Percentiles rank a stretch among this genome's conserved stretches.
Evolutionary conservation across 306 rosid genomes (phyloP).

Genomic region (Fragaria vesca): DNA sequence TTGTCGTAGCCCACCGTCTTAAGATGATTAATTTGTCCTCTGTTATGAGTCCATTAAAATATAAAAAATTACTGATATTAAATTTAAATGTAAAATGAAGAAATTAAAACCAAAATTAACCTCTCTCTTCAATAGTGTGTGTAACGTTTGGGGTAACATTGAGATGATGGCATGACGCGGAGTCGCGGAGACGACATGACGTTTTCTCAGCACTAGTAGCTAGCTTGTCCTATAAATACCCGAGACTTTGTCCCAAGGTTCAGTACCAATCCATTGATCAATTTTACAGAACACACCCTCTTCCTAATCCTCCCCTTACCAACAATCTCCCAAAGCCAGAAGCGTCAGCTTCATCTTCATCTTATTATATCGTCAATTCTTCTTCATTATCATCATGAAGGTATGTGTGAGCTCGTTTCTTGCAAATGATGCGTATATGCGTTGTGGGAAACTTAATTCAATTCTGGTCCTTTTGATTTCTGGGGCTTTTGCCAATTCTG

Average conservation of each 20-base stretch:
- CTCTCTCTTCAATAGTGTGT: neutral
- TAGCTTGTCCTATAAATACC: neutral
- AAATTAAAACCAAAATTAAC: too few species aligned
- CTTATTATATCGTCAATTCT: neutral
- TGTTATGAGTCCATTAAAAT: too few species aligned
- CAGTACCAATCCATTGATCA: neutral
- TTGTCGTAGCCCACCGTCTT: too few species aligned
- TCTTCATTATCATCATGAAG: slow-evolving; percentile 9
- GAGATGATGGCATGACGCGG: neutral
- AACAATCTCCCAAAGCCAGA: neutral
- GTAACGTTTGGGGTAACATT: neutral
- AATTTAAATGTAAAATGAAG: neutral
- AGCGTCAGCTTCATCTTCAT: neutral
- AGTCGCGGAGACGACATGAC: neutral
- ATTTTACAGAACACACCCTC: neutral
- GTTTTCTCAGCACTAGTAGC: neutral
- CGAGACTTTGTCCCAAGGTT: neutral
- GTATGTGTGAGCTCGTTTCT: neutral
- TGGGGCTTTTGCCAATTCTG: neutral
- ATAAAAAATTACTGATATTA: too few species aligned
- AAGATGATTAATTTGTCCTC: too few species aligned
- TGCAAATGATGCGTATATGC: neutral
- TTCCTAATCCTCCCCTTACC: neutral
- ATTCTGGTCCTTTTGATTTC: neutral
- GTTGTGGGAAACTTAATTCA: neutral